These are phyloP conservation scores for Kitagawia praeruptora DNA, from an alignment of 129 eudicot species.

Conservation along the genomic window DNA sequence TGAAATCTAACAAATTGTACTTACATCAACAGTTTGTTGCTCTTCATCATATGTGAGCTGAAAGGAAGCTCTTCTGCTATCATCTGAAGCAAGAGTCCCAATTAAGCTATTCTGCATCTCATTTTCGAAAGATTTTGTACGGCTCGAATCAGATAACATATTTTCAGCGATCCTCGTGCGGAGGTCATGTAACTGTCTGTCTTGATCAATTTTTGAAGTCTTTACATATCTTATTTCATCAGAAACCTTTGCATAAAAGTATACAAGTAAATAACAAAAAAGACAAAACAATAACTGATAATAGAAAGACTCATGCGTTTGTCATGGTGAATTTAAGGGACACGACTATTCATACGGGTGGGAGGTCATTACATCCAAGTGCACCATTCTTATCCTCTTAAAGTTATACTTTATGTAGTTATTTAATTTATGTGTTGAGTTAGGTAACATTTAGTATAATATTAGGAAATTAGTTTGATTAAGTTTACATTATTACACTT, in stretches of 20 bases:
- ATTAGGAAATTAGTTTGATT: not conserved
- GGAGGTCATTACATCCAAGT: too few relatives aligned
- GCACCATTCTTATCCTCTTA: not conserved
- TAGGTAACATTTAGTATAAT: too few relatives aligned
- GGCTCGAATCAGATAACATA: conserved; percentile 35
- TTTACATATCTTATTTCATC: conserved; percentile 73
- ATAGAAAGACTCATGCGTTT: too few relatives aligned
- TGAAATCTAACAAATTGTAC: conserved; percentile 9
- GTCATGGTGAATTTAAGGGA: too few relatives aligned
- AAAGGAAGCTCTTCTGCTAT: conserved; percentile 74
- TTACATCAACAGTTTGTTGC: conserved; percentile 85
- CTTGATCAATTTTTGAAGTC: conserved; percentile 41
- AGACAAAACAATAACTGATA: not conserved
- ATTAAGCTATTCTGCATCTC: conserved; percentile 55
- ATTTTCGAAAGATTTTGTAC: conserved; percentile 50
- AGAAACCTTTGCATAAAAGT: conserved; percentile 35
- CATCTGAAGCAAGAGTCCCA: conserved; percentile 66
- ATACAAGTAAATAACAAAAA: not conserved
- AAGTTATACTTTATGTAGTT: too few relatives aligned
- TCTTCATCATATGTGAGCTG: conserved; percentile 86
- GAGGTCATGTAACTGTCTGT: conserved; percentile 51
- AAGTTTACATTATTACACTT: not conserved
- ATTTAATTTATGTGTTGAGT: too few relatives aligned
- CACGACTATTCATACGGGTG: too few relatives aligned
- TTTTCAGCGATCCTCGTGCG: conserved; percentile 54